Evolutionary conservation across 306 rosid species (phyloP), one percentile per base, ranked within the genome.

Genomic region (Trifolium pratense): DNA sequence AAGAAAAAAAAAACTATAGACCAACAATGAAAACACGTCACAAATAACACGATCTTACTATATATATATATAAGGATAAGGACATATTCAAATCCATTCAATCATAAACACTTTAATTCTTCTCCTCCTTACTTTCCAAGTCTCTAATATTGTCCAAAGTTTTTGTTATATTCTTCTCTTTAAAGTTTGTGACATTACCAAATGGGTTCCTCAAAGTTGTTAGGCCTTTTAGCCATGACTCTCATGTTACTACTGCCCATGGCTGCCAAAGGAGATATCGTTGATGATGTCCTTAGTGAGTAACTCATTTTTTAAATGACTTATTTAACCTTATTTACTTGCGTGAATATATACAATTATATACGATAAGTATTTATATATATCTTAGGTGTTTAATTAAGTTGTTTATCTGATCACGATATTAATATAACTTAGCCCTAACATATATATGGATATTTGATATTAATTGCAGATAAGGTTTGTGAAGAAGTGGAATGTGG

Each of bases 401-500:
- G 39, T 36, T 36, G 39, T 36, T 29, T 29, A 36, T 36, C 8
- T 36, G 1, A 34, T 8, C 9, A 34, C 0, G 2, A 34, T 32
- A 5, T 32, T 32, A 1, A 32, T 32, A 32, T 32, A 32, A 32
- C 46, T 11, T 42, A 42, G 9, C 46, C 15, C 0, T 42, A 13
- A 42, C 46, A 10, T 40, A 11, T 40, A 39, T 9, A 9, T 37
- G 42, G 23, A 21, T 36, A 13, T 46, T 9, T 52, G 8, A n/a
- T 48, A 52, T 32, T 31, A 8, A n/a, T 77, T 84, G 58, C 86
- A 93, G 98, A 2, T 7, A 36, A 77, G 67, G 14, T 87, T 23
- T 93, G 98, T 32, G 81, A 87, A 0, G 75, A 80, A 40, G 84
- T 93, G 36, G 88, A 89, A 64, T 93, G 98, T 61, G 98, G 98